Percentiles rank a stretch among this genome's conserved stretches.
phyloP scores from a whole-genome alignment of 1,284 basidiomycete species.

The Boletus smithii region DNA sequence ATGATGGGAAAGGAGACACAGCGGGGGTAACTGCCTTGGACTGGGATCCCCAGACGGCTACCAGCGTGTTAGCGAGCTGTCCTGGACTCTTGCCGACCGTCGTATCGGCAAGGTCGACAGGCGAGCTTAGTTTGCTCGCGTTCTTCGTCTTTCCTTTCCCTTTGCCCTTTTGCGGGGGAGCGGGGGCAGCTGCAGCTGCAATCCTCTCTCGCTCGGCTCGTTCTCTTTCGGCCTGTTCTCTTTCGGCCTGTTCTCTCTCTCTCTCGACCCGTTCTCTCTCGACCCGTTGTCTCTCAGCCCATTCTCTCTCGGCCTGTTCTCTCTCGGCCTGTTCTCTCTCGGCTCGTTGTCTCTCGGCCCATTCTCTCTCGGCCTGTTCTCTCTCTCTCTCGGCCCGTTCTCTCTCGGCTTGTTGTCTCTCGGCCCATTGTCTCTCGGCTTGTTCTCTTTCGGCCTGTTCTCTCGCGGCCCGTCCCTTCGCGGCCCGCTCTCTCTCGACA shows the following conservation, averaged over 20 bases:
- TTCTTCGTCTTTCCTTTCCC: constrained; percentile 24
- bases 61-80: constrained; percentile 21
- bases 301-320: not conserved
- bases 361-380: constrained; percentile 8
- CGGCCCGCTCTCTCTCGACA: not conserved
- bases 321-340: not conserved
- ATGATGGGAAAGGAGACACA: constrained; percentile 23
- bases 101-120: constrained; percentile 29
- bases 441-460: not conserved
- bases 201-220: constrained; percentile 16
- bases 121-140: constrained; percentile 24
- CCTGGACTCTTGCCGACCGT: constrained; percentile 31
- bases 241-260: constrained; percentile 4
- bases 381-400: constrained; percentile 5
- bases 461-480: not conserved
- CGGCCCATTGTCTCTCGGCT: not conserved
- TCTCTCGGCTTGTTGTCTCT: not conserved
- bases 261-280: constrained; percentile 1
- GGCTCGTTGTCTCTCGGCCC: not conserved
- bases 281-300: not conserved
- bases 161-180: constrained; percentile 10
- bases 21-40: constrained; percentile 31
- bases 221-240: constrained; percentile 7
- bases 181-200: constrained; percentile 2
- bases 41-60: constrained; percentile 30